Base-by-base conservation (phyloP, 495 filamentous ascomycete genomes). In the Penicillium odoratum region DNA sequence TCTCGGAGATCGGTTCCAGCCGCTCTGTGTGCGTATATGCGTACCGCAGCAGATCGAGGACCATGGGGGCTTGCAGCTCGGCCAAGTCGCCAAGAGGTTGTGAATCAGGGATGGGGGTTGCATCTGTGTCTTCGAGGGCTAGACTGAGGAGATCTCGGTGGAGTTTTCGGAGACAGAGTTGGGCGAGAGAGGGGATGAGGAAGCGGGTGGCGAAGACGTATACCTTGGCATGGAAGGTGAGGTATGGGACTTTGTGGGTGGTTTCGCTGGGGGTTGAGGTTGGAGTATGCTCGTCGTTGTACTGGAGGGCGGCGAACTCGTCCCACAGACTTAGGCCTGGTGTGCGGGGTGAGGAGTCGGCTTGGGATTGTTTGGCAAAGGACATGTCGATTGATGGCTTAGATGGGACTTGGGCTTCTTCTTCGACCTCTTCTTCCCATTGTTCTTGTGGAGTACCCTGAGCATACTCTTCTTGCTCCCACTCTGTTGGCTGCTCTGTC, bases 171-270 rank as follows among this genome's bases (percentile, higher is more conserved):
- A 79, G 74, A 56, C 74, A 78, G 21, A 79, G 64, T 51, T 78
- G 75, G 3, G 75, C 75, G 25, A 79, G 69, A 3, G 70, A 73
- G 25, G 74, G 73, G 42, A 79, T 78, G 31, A 78, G 64, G 62
- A 76, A 79, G 29, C 71, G 70, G 1, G 72, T 76, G 33, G 75
- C 76, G 47, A 79, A 79, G 58, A 79, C 74, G 59, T 79, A 79
- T 36, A 79, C 51, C 60, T 79, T 79, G 25, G 76, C 76, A 46
- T 79, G 76, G 66, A 78, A 79, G 36, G 74, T 66, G 18, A 78
- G 69, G 55, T 78, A 79, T 5, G 75, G 74, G 10, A 75, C 63
- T 6, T 67, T 66, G 10, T 58, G 49, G 28, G 51, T 26, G 33
- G 42, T 48, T 26, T 11, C 38, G 58, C 45, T 62, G 38, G 16